phyloP scores from a whole-genome alignment of 73 alveolate genomes.

The Symbiodinium pilosum region DNA sequence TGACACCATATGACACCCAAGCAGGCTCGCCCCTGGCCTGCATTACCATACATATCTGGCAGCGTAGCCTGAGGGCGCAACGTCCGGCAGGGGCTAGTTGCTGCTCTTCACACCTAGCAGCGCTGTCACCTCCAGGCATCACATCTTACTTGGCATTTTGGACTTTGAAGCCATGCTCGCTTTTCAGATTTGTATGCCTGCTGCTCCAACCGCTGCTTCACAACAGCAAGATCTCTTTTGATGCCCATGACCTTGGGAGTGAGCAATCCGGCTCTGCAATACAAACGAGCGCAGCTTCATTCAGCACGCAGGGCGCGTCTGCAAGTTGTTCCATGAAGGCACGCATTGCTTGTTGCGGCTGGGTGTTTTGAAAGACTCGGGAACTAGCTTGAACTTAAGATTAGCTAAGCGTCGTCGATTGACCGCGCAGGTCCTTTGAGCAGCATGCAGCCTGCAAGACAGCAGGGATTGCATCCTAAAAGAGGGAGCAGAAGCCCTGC shows the following conservation, averaged over 20 bases:
- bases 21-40: too few relatives aligned
- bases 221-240: conserved; percentile 39
- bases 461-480: too few relatives aligned
- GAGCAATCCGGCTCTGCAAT: neutral
- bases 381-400: too few relatives aligned
- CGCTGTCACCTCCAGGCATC: neutral
- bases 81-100: neutral
- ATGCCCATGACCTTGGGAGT: conserved; percentile 27
- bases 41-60: neutral
- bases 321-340: too few relatives aligned
- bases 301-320: too few relatives aligned
- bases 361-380: neutral
- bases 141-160: too few relatives aligned
- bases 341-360: too few relatives aligned
- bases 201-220: conserved; percentile 3
- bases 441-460: conserved; percentile 66
- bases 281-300: too few relatives aligned
- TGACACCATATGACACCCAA: too few relatives aligned
- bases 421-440: conserved; percentile 85
- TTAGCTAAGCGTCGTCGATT: conserved; percentile 1
- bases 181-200: too few relatives aligned
- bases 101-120: neutral
- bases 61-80: neutral
- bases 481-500: neutral
- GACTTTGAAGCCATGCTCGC: too few relatives aligned